A percentile compares a stretch with the other conserved stretches of the same genome.
phyloP scores from a whole-genome alignment of 352 stramenopile species.

The Phytophthora macrochlamydospora region DNA sequence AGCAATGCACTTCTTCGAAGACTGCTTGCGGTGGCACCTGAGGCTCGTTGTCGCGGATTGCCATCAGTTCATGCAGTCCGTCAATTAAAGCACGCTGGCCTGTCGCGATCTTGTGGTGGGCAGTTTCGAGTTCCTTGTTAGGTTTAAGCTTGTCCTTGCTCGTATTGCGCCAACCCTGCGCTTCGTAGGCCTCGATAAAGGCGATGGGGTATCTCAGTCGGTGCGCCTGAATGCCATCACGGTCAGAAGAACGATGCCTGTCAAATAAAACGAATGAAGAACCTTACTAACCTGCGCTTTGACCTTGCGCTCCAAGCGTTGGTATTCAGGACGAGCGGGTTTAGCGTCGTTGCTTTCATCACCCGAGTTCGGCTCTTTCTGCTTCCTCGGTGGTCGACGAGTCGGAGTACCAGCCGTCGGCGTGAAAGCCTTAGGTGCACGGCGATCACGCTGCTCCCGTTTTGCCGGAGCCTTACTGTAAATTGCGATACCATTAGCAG shows the following conservation, averaged over 20 bases:
- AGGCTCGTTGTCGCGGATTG: slow-evolving; percentile 45
- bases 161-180: slow-evolving; percentile 77
- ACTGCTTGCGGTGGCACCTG: slow-evolving; percentile 52
- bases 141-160: slow-evolving; percentile 85
- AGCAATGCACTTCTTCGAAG: slow-evolving; percentile 77
- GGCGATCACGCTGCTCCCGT: slow-evolving; percentile 36
- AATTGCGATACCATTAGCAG: background rate
- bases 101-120: slow-evolving; percentile 56
- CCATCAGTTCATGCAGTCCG: slow-evolving; percentile 49
- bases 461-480: slow-evolving; percentile 24
- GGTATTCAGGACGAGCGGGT: slow-evolving; percentile 32
- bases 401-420: slow-evolving; percentile 19
- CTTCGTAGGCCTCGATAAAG: slow-evolving; percentile 88
- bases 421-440: slow-evolving; percentile 33
- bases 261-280: background rate
- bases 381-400: slow-evolving; percentile 29
- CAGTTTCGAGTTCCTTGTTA: slow-evolving; percentile 63
- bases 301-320: slow-evolving; percentile 41
- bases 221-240: slow-evolving; percentile 38
- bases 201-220: slow-evolving; percentile 64
- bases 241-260: background rate
- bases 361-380: slow-evolving; percentile 21
- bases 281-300: slow-evolving; percentile 36
- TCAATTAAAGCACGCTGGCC: slow-evolving; percentile 61
- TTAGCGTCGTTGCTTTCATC: slow-evolving; percentile 12